Base-by-base conservation (phyloP, 495 filamentous ascomycete genomes). In the Sabuloglossum arenarium region DNA sequence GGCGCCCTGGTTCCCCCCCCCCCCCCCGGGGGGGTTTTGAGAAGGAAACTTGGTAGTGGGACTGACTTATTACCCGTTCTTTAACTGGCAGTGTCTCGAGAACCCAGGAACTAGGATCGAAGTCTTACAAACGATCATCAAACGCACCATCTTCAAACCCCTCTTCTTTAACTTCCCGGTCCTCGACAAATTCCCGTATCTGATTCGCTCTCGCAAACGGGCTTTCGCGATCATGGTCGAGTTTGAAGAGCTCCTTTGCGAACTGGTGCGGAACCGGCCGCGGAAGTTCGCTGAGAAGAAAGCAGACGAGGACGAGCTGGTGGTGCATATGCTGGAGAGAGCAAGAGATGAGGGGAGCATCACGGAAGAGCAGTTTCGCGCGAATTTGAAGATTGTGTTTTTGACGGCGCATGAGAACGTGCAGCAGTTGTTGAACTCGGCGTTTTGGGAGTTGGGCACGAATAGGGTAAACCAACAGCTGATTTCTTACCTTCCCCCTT, bases 91-190 rank as follows among this genome's bases (percentile, higher is more conserved):
- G 30, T 29, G 19, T 23, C 53, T 59, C 9, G 58, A 57, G 43
- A 52, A 47, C 23, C 58, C 37, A 3, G 43, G 59, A 29, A 42
- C 55, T 19, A 49, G 39, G 9, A 30, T 63, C 1, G 21, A 60
- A 3, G 34, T n/a, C 24, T 16, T 62, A 19, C 59, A 63, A 27
- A 16, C 24, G 5, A 42, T 42, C 27, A 56, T 62, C 50, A 64
- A 59, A 45, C 56, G 21, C 19, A 42, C 58, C 11, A 66, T 68
- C 19, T 71, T 70, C 63, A 68, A 68, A 39, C 69, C 68, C 0
- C 55, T 69, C 6, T 70, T 61, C 60, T 64, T 71, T 54, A 69
- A 65, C 57, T 70, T 70, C 55, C 69, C 69, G 1, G 60, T 66
- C 21, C 63, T 69, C 0, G 68, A 71, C 21, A 58, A 60, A 28